Base-by-base conservation (phyloP, 2,329 filamentous ascomycete species). In the Diaporthe sp. region DNA sequence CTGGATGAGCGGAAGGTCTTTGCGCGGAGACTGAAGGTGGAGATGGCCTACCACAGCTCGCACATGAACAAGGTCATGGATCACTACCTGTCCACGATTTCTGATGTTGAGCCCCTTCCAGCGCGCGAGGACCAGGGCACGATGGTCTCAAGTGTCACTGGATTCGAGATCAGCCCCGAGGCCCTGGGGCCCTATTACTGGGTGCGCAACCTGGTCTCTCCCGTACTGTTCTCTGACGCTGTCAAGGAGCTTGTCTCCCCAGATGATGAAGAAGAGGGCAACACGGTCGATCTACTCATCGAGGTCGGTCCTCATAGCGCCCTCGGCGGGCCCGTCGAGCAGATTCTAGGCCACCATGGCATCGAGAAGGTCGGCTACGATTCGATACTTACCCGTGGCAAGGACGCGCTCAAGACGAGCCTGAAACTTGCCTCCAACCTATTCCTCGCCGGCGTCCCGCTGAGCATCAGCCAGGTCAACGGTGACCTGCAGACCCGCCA, bases 331-430 rank as follows among this genome's bases (percentile, higher is more conserved):
- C 81, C 81, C 8, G 77, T 82, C 58, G 77, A 78, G 78, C 80
- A 82, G 69, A 78, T 77, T 2, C 75, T 82, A 19, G 78, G 78
- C 28, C 77, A 74, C 10, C 38, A 81, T 9, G 78, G 77, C n/a
- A 71, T 74, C 9, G 68, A 74, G 50, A 76, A 74, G 73, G 71
- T 76, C 8, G 71, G 50, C 33, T 89, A 89, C 72, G 80, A 82
- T 8, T 83, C 86, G 1, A 82, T 83, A 0, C 86, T 94, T 2
- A 78, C 88, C 4, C 87, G 90, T 13, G 60, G 74, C 52, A 72
- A 74, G 67, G 83, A 74, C 38, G 71, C 71, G 25, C 47, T 74
- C 25, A 60, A 76, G 54, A 76, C 74, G 6, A 61, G 71, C 42
- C 68, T 74, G 45, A 33, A 74, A 19, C 71, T 76, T 28, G 74